A percentile compares a stretch with the other conserved stretches of the same genome.
phyloP scores from a whole-genome alignment of 805 yeast species.

The Candida manassasensis region DNA sequence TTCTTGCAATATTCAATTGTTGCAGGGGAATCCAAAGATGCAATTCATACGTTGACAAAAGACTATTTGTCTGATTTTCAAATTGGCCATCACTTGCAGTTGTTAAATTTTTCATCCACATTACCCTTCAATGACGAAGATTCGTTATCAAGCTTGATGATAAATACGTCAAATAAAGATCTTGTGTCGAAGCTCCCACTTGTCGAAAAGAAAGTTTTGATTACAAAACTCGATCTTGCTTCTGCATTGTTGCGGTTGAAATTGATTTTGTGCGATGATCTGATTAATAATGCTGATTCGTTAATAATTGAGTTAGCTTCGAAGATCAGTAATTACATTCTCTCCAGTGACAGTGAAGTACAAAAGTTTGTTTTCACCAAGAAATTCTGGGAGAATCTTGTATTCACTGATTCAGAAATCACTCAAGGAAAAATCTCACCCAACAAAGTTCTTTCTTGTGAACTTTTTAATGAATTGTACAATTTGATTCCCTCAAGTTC shows the following conservation, averaged over 20 bases:
- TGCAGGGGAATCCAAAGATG: constrained; percentile 53
- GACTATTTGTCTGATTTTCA: constrained; percentile 2
- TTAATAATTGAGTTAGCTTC: constrained; percentile 36
- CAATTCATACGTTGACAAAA: constrained; percentile 14
- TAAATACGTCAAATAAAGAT: constrained; percentile 10
- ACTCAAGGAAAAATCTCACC: not conserved
- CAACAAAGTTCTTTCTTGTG: not conserved
- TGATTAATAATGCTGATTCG: constrained; percentile 15
- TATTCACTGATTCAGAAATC: constrained; percentile 7
- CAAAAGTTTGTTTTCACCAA: constrained; percentile 13
- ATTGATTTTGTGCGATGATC: constrained; percentile 20
- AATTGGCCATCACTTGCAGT: constrained; percentile 5
- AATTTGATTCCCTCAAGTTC: constrained; percentile 1
- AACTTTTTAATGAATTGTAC: constrained; percentile 3
- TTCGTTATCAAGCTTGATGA: constrained; percentile 11
- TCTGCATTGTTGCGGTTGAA: constrained; percentile 41
- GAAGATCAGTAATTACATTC: constrained; percentile 38
- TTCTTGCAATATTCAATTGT: constrained; percentile 45
- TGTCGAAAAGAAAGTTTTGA: constrained; percentile 31
- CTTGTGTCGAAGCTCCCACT: not conserved
- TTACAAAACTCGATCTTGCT: constrained; percentile 44
- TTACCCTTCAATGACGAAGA: constrained; percentile 3
- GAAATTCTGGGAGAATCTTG: constrained; percentile 26
- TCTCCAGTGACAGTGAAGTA: constrained; percentile 11
- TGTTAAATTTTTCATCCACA: constrained; percentile 1